A percentile compares a stretch with the other conserved stretches of the same genome.
These are phyloP conservation scores for Berberis vulgaris DNA, from an alignment of 164 flowering plant species.

Conservation along the genomic window DNA sequence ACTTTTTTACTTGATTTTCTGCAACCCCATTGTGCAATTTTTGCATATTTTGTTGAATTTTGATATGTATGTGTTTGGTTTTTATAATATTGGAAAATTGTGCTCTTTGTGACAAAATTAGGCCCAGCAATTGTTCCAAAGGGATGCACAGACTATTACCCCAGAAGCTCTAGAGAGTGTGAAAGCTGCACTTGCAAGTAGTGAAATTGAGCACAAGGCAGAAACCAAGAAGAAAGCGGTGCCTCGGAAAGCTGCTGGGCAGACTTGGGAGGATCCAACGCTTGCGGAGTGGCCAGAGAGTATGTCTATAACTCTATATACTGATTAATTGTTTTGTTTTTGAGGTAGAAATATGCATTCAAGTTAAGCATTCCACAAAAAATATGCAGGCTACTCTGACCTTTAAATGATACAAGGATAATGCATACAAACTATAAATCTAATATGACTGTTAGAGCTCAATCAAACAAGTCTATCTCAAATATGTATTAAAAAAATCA, in stretches of 20 bases:
- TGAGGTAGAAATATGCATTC: neutral
- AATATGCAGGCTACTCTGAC: too few species aligned
- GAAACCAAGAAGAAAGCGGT: constrained; percentile 87
- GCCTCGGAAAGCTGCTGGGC: constrained; percentile 98
- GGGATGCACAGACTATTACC: constrained; percentile 93
- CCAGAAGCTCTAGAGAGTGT: constrained; percentile 97
- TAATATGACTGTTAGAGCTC: too few species aligned
- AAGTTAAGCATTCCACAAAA: neutral
- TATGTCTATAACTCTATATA: constrained; percentile 20
- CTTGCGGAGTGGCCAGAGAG: constrained; percentile 99
- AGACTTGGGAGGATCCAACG: constrained; percentile 95
- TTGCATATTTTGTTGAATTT: neutral
- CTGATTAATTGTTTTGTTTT: neutral
- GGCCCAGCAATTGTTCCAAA: constrained; percentile 97
- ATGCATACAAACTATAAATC: too few species aligned
- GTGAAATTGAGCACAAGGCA: constrained; percentile 92
- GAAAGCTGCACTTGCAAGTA: constrained; percentile 97
- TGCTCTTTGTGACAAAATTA: constrained; percentile 15
- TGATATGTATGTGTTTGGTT: neutral
- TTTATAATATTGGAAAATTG: neutral
- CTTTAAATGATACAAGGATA: too few species aligned
- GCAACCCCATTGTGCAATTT: neutral
- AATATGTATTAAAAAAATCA: too few species aligned
- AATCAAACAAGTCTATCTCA: too few species aligned
- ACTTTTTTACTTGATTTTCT: neutral